Percentiles rank a stretch among this genome's conserved stretches.
Evolutionary conservation across 108 stramenopile species (phyloP).

Genomic region (Conticribra weissflogii): DNA sequence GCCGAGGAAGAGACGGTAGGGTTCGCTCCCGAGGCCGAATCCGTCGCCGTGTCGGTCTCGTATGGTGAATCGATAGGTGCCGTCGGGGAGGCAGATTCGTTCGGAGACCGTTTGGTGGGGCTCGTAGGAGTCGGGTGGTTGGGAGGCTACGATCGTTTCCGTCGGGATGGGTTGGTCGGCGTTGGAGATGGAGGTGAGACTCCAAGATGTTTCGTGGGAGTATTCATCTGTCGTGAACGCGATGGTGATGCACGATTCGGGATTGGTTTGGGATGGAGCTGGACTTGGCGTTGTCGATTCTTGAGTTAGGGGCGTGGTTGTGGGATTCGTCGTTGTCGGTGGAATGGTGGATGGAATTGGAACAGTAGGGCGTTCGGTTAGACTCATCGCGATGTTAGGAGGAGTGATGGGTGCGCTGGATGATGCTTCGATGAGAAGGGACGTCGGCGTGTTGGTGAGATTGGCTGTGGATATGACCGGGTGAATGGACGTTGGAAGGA

Average conservation of each 20-base stretch:
- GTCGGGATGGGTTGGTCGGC: background rate
- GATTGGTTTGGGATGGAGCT: background rate
- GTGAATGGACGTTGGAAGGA: too few species aligned
- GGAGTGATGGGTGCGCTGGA: background rate
- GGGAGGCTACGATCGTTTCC: background rate
- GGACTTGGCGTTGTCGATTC: background rate
- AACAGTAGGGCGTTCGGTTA: background rate
- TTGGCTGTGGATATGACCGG: too few species aligned
- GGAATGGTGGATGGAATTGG: background rate
- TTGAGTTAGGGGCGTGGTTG: background rate
- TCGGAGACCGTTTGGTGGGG: background rate
- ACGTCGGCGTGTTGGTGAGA: too few species aligned
- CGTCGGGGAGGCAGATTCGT: background rate
- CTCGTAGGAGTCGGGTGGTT: background rate
- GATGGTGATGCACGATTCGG: background rate
- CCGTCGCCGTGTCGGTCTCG: background rate
- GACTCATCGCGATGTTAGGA: background rate
- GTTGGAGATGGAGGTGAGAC: background rate
- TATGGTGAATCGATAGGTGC: background rate
- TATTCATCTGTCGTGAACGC: background rate
- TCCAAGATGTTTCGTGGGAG: background rate
- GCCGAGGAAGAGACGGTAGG: constrained; percentile 18
- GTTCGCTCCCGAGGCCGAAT: background rate
- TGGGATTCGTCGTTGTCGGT: background rate
- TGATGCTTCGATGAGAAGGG: background rate